Conservation (phyloP, 805 yeast species). For the Teunomyces gatunensis region DNA sequence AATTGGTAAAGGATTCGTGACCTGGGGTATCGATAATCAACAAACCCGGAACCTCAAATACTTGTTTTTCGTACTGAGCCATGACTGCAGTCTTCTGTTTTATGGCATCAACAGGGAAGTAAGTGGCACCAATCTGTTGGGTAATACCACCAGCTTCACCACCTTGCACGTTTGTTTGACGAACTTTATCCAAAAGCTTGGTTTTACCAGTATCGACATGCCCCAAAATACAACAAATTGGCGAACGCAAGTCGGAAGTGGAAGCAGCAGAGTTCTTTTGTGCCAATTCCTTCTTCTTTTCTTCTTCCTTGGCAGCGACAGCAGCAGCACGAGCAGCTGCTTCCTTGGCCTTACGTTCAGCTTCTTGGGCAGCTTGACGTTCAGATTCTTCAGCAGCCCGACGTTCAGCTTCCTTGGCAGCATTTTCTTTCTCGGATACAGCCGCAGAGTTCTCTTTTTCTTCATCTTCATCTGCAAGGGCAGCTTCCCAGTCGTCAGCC, state of each 20-base stretch:
- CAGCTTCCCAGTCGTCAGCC: conserved; percentile 53
- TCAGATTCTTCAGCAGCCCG: conserved; percentile 28
- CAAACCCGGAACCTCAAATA: conserved; percentile 95
- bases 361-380: conserved; percentile 23
- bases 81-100: conserved; percentile 87
- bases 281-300: conserved; percentile 9
- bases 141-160: conserved; percentile 99
- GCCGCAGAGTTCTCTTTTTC: conserved; percentile 12
- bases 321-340: conserved; percentile 9
- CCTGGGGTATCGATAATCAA: conserved; percentile 98
- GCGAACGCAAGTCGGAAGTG: conserved; percentile 80
- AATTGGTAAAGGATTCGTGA: conserved; percentile 97
- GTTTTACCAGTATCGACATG: conserved; percentile 99
- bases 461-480: conserved; percentile 32
- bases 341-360: conserved; percentile 26
- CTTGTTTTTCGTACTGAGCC: conserved; percentile 79
- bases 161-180: conserved; percentile 99
- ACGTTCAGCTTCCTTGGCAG: conserved; percentile 18
- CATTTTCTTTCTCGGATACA: conserved; percentile 14
- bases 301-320: conserved; percentile 6
- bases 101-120: conserved; percentile 95
- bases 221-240: conserved; percentile 98
- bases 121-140: conserved; percentile 99
- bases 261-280: conserved; percentile 13
- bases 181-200: conserved; percentile 90